Conservation (phyloP, 345 rosid species). For the Salix arbutifolia region DNA sequence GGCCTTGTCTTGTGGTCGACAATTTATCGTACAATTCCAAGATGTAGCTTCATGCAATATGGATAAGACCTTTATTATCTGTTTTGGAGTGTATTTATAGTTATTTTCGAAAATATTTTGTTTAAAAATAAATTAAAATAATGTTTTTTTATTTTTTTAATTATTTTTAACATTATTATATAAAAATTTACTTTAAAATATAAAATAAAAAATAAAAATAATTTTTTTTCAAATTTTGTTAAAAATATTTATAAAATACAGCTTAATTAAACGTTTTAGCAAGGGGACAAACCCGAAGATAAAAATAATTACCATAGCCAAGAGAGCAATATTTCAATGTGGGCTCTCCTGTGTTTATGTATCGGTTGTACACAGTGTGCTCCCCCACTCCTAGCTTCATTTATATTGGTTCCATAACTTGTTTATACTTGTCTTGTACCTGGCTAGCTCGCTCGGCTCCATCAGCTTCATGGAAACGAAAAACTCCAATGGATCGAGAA, state of each 20-base stretch:
- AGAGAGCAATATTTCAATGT: conserved; percentile 1
- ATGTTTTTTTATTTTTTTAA: no score
- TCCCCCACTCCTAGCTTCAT: not conserved
- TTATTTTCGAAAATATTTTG: no score
- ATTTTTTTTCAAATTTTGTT: no score
- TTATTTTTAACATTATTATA: no score
- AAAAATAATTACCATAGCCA: not conserved
- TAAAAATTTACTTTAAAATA: no score
- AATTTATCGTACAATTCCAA: conserved; percentile 26
- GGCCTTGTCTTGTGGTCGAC: conserved; percentile 30
- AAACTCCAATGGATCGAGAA: conserved; percentile 14
- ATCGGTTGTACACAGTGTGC: not conserved
- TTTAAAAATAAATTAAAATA: no score
- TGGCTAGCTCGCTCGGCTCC: not conserved
- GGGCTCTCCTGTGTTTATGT: conserved; percentile 4
- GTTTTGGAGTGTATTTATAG: no score
- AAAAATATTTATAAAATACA: no score
- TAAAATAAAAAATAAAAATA: no score
- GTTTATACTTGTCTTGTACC: not conserved
- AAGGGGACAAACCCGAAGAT: not conserved
- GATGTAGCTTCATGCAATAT: not conserved
- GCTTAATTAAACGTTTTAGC: not conserved
- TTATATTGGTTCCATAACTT: not conserved
- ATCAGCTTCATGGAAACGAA: not conserved
- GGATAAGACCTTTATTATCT: not conserved